Evolutionary conservation across 192 early-diverging fungal species (phyloP).

Genomic region (Backusella tarrabulga): DNA sequence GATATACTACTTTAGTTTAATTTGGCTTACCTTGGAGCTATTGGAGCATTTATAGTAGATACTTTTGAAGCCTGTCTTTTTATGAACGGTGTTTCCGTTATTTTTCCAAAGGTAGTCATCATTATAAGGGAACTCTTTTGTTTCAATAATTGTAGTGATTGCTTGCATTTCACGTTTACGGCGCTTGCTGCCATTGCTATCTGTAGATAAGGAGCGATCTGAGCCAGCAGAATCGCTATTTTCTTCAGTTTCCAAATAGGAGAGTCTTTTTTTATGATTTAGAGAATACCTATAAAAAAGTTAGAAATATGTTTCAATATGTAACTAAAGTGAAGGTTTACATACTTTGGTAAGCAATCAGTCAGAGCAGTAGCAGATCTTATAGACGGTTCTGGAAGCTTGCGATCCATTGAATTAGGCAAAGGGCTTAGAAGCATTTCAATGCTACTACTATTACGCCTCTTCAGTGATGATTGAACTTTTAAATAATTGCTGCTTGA

Average conservation of each 20-base stretch:
- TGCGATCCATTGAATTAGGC: background rate
- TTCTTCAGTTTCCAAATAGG: background rate
- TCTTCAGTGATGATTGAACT: background rate
- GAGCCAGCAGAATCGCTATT: background rate
- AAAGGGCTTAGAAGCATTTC: constrained; percentile 11
- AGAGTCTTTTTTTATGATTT: background rate
- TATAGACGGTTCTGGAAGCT: background rate
- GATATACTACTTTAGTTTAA: background rate
- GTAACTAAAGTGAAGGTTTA: background rate
- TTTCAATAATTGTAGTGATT: constrained; percentile 57
- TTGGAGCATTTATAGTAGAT: constrained; percentile 45
- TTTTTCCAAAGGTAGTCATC: constrained; percentile 43
- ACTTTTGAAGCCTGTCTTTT: constrained; percentile 41
- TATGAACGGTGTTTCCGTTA: constrained; percentile 43
- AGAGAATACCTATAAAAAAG: background rate
- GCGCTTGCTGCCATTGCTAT: constrained; percentile 31
- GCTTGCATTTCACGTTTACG: constrained; percentile 61
- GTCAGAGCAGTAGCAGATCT: background rate
- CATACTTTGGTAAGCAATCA: background rate
- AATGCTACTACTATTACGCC: constrained; percentile 15
- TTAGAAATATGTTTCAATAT: background rate
- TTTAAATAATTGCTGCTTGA: background rate
- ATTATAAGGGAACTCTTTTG: constrained; percentile 34
- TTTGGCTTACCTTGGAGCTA: constrained; percentile 38
- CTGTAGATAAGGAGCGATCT: background rate